Base-by-base conservation (phyloP, 805 yeast species). In the Nakazawaea laoshanensis region DNA sequence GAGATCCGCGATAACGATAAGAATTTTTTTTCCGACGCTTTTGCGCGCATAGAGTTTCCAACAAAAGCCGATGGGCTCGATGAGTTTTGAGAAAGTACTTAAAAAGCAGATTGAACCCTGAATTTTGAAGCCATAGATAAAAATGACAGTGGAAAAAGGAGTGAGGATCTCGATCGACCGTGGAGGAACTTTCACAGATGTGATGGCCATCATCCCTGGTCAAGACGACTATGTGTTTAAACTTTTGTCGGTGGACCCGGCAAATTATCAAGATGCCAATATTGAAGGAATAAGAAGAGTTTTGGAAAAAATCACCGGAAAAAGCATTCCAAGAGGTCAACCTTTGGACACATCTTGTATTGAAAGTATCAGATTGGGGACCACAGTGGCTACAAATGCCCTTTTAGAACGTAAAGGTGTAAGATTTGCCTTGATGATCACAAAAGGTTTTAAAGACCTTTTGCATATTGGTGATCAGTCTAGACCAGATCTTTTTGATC, bases 321-420 rank as follows among this genome's bases (percentile, higher is more conserved):
- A 27, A 1, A 4, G 35, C 1, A 63, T 67, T 20, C 59, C 63
- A 15, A 43, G 53, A 32, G 49, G 48, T 2, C 39, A 42, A 17
- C 48, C 47, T 5, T 47, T 66, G 27, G 57, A 55, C 19, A 46
- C 66, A 3, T 55, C 58, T 11, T 40, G 47, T 3, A 63, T 67
- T 26, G 57, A 58, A 7, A 55, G 62, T 20, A 64, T 67, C 29
- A 49, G 70, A 20, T 52, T 67, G 55, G 73, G 72, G 3, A 67
- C 72, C 19, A 67, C 73, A 1, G 72, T 67, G 7, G 74, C 76
- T 4, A 69, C 76, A 23, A 69, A 69, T 45, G 76, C 76, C 0
- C 50, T 69, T 28, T 53, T 69, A 31, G 74, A 68, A 42, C 51
- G 74, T 37, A 67, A 69, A 44, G 76, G 76, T 35, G 73, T 65